Base-by-base conservation (phyloP, 2,329 filamentous ascomycete genomes). In the Cyphellophora attinorum region DNA sequence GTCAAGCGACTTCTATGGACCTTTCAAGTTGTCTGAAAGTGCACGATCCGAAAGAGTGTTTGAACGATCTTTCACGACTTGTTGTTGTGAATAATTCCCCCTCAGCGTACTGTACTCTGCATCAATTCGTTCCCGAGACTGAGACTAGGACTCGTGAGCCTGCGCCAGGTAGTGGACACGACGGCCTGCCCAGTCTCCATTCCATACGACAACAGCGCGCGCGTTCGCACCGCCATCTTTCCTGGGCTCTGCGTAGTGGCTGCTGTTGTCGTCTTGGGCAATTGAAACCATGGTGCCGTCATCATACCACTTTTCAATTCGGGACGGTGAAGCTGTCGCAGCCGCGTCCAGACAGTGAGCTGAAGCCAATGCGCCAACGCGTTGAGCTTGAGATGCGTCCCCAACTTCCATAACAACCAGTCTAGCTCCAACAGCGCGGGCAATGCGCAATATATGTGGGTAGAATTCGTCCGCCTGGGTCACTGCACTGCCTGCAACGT, bases 361-460 rank as follows among this genome's bases (percentile, higher is more conserved):
- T 10, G 31, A 12, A 10, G 37, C 32, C n/a, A 38, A 14, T 18
- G 53, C 48, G 1, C 70, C 67, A 2, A 91, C 79, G 10, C 83
- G 65, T 4, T 56, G 35, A 0, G 81, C 84, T 57, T 93, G 85
- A 5, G 58, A 61, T 40, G 75, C 55, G 48, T 83, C 81, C 0
- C 78, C 81, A 16, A 89, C 71, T 56, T 93, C 85, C 42, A 88
- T 67, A 1, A 85, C 54, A 6, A 82, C 53, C 5, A 79, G 49
- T 29, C 65, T 70, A 0, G 79, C 69, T 13, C 60, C 48, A 4
- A 76, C 50, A 1, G 55, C 34, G 2, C 51, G 39, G 0, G 74
- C 74, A 6, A 82, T 56, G 0, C 70, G 57, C 2, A 86, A 54
- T 1, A 91, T 59, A 5, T 70, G 65, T 2, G 68, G 67, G 51